Percentiles rank a stretch among this genome's conserved stretches.
Conservation (phyloP, 768 basidiomycete species). For the Collybiopsis confluens region DNA sequence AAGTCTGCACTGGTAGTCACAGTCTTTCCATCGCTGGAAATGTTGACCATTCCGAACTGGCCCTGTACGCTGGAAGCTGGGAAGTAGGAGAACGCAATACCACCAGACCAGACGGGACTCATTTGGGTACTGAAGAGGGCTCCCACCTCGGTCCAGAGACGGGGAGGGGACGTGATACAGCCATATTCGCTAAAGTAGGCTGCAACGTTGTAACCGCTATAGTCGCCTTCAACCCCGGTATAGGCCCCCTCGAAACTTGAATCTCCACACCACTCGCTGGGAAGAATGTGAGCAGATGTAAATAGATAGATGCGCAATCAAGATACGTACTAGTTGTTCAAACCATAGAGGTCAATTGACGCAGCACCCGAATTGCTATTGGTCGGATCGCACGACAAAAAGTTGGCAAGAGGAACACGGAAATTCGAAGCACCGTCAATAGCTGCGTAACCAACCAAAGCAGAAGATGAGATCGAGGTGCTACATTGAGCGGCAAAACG, state of each 20-base stretch:
- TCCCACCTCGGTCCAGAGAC: constrained; percentile 76
- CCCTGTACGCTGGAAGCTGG: constrained; percentile 69
- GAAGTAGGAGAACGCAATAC: constrained; percentile 88
- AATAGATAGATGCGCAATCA: background rate
- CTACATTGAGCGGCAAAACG: constrained; percentile 30
- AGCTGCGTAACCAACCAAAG: constrained; percentile 80
- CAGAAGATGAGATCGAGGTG: constrained; percentile 56
- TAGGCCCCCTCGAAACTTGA: constrained; percentile 56
- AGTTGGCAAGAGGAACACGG: constrained; percentile 68
- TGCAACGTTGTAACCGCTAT: constrained; percentile 64
- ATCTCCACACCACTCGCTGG: constrained; percentile 80
- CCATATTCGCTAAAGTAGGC: constrained; percentile 93
- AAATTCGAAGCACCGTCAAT: constrained; percentile 69
- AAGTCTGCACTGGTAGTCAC: constrained; percentile 72
- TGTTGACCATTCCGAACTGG: constrained; percentile 81
- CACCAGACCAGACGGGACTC: constrained; percentile 82
- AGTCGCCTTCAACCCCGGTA: constrained; percentile 48
- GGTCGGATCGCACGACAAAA: constrained; percentile 70
- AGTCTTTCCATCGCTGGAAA: constrained; percentile 52
- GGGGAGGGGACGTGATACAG: constrained; percentile 56
- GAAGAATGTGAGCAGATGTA: constrained; percentile 14
- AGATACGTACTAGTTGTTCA: constrained; percentile 76
- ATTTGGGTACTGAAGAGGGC: constrained; percentile 72
- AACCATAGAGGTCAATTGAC: constrained; percentile 80
- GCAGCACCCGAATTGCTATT: constrained; percentile 48